Evolutionary conservation across 768 basidiomycete species (phyloP), one percentile per base, ranked within the genome.

Genomic region (Auriscalpium vulgare): DNA sequence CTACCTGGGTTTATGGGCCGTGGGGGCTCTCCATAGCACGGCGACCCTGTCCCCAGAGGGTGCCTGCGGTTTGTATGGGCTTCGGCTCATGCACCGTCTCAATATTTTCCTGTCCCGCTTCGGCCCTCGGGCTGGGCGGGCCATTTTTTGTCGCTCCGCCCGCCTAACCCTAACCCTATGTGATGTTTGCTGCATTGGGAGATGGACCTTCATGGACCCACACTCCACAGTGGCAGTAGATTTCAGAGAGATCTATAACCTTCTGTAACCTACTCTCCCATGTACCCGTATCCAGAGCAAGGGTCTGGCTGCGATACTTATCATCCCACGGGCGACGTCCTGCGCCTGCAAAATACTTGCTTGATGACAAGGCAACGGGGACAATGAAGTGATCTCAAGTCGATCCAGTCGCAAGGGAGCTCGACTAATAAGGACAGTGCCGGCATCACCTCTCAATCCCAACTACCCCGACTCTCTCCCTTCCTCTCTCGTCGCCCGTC

Each of bases 21-120:
- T 56, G 58, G 57, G 62, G 62, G 50, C 59, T 55, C 57, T 53
- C 59, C 62, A 64, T 64, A 61, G 63, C 63, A 64, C 63, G 63
- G 63, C 63, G 63, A 64, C 63, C 63, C 29, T 64, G 63, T 64
- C 63, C 63, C 14, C 43, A 37, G n/a, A 37, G 63, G 63, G 63
- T 55, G 44, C 57, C 58, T 52, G 55, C 59, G 58, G 59, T 63
- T 64, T 64, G 63, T 61, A 61, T 84, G 80, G 69, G 79, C 80
- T 80, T 79, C 74, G 82, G 83, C 75, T 76, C 79, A 84, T 83
- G 84, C 83, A 86, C 78, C 77, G 81, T 85, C 83, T 75, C 63
- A 84, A 85, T 85, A 85, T 86, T 86, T 86, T 77, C 83, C 84
- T 71, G 83, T 84, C 79, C 80, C 73, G 73, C 77, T 77, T 75